Evolutionary conservation across 495 filamentous ascomycete species (phyloP).

Genomic region (Rostrohypoxylon terebratum): DNA sequence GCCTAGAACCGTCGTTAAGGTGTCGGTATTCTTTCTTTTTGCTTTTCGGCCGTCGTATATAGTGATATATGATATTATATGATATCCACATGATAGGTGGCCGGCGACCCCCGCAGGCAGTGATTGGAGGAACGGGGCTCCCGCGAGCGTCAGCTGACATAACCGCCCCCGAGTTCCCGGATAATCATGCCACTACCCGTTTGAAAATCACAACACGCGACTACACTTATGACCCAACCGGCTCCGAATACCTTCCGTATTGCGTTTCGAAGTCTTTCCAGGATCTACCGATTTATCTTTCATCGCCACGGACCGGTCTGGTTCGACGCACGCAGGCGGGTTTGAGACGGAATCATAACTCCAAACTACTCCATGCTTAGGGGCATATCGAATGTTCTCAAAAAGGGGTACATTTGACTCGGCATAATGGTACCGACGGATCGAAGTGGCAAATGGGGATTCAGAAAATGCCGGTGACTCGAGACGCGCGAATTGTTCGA

Average conservation of each 20-base stretch:
- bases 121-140: slow-evolving; percentile 38
- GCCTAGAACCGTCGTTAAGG: slow-evolving; percentile 25
- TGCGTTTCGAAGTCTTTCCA: slow-evolving; percentile 5
- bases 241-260: slow-evolving; percentile 34
- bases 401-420: slow-evolving; percentile 13
- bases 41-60: slow-evolving; percentile 12
- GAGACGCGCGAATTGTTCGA: slow-evolving; percentile 15
- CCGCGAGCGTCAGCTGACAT: slow-evolving; percentile 40
- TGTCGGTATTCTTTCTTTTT: slow-evolving; percentile 1
- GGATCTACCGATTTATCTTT: neutral
- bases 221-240: slow-evolving; percentile 22
- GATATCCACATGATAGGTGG: slow-evolving; percentile 24
- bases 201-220: slow-evolving; percentile 35
- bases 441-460: slow-evolving; percentile 20
- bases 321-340: neutral
- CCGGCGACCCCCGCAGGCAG: slow-evolving; percentile 38
- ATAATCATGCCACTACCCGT: slow-evolving; percentile 35
- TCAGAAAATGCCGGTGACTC: neutral
- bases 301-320: slow-evolving; percentile 26
- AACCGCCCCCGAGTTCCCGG: slow-evolving; percentile 29
- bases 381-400: neutral
- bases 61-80: slow-evolving; percentile 3
- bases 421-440: slow-evolving; percentile 21
- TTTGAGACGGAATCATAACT: neutral
- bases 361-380: neutral